phyloP scores from a whole-genome alignment of 2,329 filamentous ascomycete genomes.

The Claviceps monticola region DNA sequence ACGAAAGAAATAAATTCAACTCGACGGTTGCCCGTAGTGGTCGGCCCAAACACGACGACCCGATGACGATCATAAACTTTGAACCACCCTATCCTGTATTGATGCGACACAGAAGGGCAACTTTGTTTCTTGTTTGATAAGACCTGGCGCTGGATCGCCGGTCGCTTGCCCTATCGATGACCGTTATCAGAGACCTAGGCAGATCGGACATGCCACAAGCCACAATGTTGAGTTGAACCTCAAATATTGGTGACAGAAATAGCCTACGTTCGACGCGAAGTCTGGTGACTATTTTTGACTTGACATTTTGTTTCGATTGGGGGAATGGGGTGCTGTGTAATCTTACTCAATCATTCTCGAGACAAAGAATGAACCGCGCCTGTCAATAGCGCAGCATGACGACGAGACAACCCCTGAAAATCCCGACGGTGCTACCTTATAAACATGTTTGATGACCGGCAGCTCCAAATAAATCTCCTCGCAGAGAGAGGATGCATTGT shows the following conservation, averaged over 20 bases:
- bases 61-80: too few species aligned
- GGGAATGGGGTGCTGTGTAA: not conserved
- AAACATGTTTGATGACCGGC: not conserved
- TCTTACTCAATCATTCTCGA: not conserved
- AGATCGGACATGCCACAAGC: too few species aligned
- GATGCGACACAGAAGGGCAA: not conserved
- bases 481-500: not conserved
- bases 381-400: not conserved
- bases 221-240: not conserved
- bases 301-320: too few species aligned
- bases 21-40: not conserved
- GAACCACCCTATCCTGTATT: not conserved
- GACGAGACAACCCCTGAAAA: not conserved
- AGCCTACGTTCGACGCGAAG: too few species aligned
- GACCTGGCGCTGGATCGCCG: not conserved
- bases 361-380: not conserved
- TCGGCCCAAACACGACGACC: not conserved
- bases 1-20: constrained; percentile 3
- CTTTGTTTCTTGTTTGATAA: not conserved
- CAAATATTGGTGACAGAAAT: too few species aligned
- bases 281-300: too few species aligned
- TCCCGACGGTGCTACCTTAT: not conserved
- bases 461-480: not conserved
- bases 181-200: not conserved
- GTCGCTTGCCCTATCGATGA: not conserved